Evolutionary conservation across 2,329 filamentous ascomycete species (phyloP).

Genomic region (Xylariaceae sp.): DNA sequence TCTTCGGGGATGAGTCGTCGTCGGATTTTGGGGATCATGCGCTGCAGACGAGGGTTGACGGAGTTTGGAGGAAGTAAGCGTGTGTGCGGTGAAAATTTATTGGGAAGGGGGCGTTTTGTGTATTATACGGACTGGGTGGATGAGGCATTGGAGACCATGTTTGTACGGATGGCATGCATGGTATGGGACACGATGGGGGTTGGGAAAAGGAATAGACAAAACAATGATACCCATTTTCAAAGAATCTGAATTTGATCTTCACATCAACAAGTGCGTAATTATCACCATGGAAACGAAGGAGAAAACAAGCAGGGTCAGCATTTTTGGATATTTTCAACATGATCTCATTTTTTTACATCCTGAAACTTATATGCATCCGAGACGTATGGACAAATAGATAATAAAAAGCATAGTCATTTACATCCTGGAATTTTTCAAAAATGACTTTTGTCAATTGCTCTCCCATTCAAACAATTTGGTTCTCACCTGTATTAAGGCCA

Average conservation of each 20-base stretch:
- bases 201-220: too few species aligned
- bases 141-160: too few species aligned
- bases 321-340: neutral
- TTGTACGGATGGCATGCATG: too few species aligned
- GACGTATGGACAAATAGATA: too few species aligned
- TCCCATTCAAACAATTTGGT: too few species aligned
- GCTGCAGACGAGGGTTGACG: constrained; percentile 10
- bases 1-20: constrained; percentile 1
- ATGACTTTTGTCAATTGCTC: neutral
- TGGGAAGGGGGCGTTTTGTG: too few species aligned
- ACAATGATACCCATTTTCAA: too few species aligned
- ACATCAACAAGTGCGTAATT: neutral
- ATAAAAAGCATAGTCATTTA: neutral
- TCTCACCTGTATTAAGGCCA: neutral
- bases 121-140: too few species aligned
- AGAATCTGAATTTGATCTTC: too few species aligned
- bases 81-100: neutral
- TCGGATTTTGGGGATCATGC: constrained; percentile 10
- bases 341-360: neutral
- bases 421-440: neutral
- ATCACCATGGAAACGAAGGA: too few species aligned
- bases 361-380: neutral
- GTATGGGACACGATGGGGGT: too few species aligned
- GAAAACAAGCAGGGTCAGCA: too few species aligned
- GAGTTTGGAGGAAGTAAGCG: constrained; percentile 10